Percentiles rank a stretch among this genome's conserved stretches.
phyloP scores from a whole-genome alignment of 345 rosid genomes.

The Kernera saxatilis region DNA sequence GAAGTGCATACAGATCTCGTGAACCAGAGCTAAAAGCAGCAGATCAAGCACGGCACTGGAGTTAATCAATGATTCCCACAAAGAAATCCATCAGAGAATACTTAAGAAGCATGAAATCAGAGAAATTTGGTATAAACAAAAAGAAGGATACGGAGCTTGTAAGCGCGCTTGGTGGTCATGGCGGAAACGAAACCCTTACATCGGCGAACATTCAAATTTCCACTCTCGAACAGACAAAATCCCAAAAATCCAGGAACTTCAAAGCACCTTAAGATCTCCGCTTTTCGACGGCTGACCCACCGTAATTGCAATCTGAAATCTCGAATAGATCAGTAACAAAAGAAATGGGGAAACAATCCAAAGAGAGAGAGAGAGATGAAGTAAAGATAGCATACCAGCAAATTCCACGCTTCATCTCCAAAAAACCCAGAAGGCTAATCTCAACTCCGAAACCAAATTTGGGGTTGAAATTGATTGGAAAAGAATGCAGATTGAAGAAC shows the following conservation, averaged over 20 bases:
- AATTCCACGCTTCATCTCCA: background rate
- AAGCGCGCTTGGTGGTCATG: conserved; percentile 98
- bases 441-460: background rate
- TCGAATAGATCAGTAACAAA: background rate
- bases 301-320: conserved; percentile 19
- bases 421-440: background rate
- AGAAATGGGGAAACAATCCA: background rate
- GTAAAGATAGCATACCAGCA: background rate
- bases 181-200: conserved; percentile 27
- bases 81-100: background rate
- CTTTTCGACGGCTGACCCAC: background rate
- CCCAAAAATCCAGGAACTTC: background rate
- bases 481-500: conserved; percentile 10
- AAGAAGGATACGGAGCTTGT: conserved; percentile 97
- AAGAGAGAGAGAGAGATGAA: background rate
- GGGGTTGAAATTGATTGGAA: background rate
- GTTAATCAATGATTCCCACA: background rate
- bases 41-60: conserved; percentile 9
- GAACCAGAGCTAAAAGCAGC: conserved; percentile 14
- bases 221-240: background rate
- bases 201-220: conserved; percentile 29
- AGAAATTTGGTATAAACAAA: background rate
- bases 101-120: conserved; percentile 2
- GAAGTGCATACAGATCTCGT: conserved; percentile 16
- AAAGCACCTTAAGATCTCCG: conserved; percentile 7